Percentiles rank a stretch among this genome's conserved stretches.
phyloP scores from a whole-genome alignment of 371 early-diverging fungal genomes.

The Mucor plumbeus region DNA sequence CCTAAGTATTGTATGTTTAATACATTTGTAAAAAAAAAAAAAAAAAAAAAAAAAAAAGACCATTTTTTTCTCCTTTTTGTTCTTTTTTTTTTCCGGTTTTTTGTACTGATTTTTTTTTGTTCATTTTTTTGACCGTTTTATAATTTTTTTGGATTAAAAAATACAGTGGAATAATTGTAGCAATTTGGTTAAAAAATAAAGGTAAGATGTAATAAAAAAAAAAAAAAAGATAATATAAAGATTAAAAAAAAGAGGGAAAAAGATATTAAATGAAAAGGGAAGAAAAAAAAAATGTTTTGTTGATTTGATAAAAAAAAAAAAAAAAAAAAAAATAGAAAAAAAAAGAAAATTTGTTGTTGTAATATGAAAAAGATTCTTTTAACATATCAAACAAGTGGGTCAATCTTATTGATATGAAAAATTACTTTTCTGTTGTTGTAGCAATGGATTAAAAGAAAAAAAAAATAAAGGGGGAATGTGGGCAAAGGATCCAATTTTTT shows the following conservation, averaged over 20 bases:
- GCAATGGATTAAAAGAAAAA: neutral
- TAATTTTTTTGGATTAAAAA: conserved; percentile 11
- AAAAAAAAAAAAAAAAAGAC: too few species aligned
- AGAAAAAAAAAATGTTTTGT: neutral
- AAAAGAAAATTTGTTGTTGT: neutral
- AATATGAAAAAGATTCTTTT: neutral
- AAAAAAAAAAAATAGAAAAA: conserved; percentile 10
- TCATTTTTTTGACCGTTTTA: conserved; percentile 12
- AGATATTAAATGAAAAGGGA: conserved; percentile 1
- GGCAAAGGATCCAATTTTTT: neutral
- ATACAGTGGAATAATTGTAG: neutral
- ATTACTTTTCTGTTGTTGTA: neutral
- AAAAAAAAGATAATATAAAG: neutral
- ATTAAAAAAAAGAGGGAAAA: neutral
- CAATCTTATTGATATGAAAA: neutral
- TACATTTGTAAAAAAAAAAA: neutral
- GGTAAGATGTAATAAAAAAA: neutral
- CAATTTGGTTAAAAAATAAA: neutral
- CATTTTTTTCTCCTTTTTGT: neutral
- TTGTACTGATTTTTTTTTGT: neutral
- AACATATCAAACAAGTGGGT: neutral
- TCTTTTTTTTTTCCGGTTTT: neutral
- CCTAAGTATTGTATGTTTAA: neutral
- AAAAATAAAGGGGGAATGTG: neutral
- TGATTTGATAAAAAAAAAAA: conserved; percentile 4